Evolutionary conservation across 768 basidiomycete species (phyloP).

Genomic region (Phlebiopsis gigantea): DNA sequence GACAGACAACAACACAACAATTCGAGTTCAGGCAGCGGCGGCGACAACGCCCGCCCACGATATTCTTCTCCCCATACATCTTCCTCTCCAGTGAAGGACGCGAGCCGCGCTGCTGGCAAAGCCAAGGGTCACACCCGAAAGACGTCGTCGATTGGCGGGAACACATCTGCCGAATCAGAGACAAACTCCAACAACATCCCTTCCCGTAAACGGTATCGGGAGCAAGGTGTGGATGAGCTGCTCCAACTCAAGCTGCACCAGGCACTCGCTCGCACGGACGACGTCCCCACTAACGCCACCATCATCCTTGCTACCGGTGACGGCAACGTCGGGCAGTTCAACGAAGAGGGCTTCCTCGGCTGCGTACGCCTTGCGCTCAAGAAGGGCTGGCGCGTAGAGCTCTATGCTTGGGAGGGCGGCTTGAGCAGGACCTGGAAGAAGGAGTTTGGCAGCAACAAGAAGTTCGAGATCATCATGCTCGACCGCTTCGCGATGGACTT

Average conservation of each 20-base stretch:
- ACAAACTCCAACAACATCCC: constrained; percentile 9
- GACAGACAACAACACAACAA: constrained; percentile 38
- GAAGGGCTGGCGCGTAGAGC: constrained; percentile 91
- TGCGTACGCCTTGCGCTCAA: constrained; percentile 81
- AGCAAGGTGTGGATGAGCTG: constrained; percentile 94
- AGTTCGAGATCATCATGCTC: constrained; percentile 30
- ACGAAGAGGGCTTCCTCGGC: constrained; percentile 88
- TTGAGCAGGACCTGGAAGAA: constrained; percentile 74
- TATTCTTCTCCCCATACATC: constrained; percentile 12
- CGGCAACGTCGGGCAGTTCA: constrained; percentile 89
- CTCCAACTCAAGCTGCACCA: constrained; percentile 91
- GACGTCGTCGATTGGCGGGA: constrained; percentile 17
- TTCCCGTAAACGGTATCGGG: constrained; percentile 60
- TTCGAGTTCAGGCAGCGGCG: constrained; percentile 22
- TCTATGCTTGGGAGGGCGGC: constrained; percentile 88
- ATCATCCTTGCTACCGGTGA: constrained; percentile 94
- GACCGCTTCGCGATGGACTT: constrained; percentile 33
- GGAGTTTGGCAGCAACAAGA: constrained; percentile 49
- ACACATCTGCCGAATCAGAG: constrained; percentile 29
- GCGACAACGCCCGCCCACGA: constrained; percentile 15
- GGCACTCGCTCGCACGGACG: constrained; percentile 66
- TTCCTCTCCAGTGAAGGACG: neutral
- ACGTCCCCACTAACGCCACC: constrained; percentile 59
- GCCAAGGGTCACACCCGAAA: constrained; percentile 15
- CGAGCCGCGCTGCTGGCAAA: neutral